phyloP scores from a whole-genome alignment of 306 rosid genomes.

The Amphicarpaea edgeworthii region DNA sequence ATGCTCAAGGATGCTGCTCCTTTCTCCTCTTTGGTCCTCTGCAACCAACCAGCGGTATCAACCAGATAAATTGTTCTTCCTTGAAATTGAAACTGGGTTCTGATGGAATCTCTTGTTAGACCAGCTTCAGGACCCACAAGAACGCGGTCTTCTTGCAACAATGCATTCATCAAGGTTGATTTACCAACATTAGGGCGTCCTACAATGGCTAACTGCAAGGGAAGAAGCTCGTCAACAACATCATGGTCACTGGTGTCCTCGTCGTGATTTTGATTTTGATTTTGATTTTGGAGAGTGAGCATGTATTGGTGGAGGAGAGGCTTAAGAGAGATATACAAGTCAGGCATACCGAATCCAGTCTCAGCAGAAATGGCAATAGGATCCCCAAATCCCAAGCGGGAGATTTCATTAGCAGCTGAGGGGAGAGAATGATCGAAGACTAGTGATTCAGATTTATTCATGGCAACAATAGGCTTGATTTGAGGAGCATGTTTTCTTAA shows the following conservation, averaged over 20 bases:
- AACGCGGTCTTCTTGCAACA: slow-evolving; percentile 92
- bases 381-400: slow-evolving; percentile 89
- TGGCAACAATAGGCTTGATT: slow-evolving; percentile 71
- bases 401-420: slow-evolving; percentile 70
- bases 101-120: no score
- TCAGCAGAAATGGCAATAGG: slow-evolving; percentile 95
- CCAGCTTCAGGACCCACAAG: no score
- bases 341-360: slow-evolving; percentile 92
- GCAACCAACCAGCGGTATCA: no score
- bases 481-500: slow-evolving; percentile 77
- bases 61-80: no score
- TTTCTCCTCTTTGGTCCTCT: no score
- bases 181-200: slow-evolving; percentile 99
- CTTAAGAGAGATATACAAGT: slow-evolving; percentile 67
- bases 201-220: slow-evolving; percentile 90
- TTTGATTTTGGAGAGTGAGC: no score
- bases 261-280: no score
- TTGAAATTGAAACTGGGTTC: no score
- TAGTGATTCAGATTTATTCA: slow-evolving; percentile 91
- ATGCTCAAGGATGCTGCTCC: no score
- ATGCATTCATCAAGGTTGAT: slow-evolving; percentile 86
- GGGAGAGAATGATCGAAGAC: slow-evolving; percentile 70
- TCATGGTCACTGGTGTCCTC: slow-evolving; percentile 52
- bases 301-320: slow-evolving; percentile 78
- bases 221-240: slow-evolving; percentile 66